These are phyloP conservation scores for Cladosporium sp. DNA, from an alignment of 2,329 filamentous ascomycete genomes.

Conservation along the genomic window DNA sequence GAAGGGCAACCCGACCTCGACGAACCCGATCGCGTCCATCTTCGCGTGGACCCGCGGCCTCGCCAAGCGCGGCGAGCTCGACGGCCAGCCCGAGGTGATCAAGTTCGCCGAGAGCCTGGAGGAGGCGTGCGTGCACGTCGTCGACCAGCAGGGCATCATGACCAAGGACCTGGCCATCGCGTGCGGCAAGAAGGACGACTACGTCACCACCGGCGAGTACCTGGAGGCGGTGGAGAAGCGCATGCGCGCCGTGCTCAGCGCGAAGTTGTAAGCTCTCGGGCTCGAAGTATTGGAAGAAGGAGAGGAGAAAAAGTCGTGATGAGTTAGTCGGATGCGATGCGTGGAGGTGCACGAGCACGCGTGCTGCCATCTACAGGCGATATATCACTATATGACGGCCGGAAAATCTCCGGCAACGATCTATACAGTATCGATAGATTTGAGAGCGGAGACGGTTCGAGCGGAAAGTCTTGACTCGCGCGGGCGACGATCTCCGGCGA, in stretches of 20 bases:
- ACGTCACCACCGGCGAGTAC: slow-evolving; percentile 90
- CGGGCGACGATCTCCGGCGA: too few species aligned
- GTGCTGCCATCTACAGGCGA: too few species aligned
- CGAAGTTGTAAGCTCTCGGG: slow-evolving; percentile 56
- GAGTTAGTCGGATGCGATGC: too few species aligned
- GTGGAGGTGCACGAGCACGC: too few species aligned
- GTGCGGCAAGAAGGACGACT: slow-evolving; percentile 81
- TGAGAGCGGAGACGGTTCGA: too few species aligned
- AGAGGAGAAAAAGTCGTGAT: not conserved
- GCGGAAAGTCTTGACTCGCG: too few species aligned
- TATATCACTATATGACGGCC: too few species aligned
- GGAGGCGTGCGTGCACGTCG: slow-evolving; percentile 87
- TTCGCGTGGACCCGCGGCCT: slow-evolving; percentile 98
- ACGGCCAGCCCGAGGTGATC: slow-evolving; percentile 85
- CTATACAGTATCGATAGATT: too few species aligned
- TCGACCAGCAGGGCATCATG: slow-evolving; percentile 93
- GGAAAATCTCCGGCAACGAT: too few species aligned
- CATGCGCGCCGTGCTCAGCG: slow-evolving; percentile 72
- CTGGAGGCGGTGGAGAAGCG: slow-evolving; percentile 85
- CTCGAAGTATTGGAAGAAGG: not conserved
- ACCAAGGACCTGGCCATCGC: slow-evolving; percentile 98
- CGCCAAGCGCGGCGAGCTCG: slow-evolving; percentile 85
- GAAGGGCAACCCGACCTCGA: slow-evolving; percentile 94
- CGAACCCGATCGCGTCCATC: slow-evolving; percentile 97
- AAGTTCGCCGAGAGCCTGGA: slow-evolving; percentile 88